Evolutionary conservation across 73 alveolate species (phyloP), one percentile per base, ranked within the genome.

Genomic region (Symbiodinium pilosum): DNA sequence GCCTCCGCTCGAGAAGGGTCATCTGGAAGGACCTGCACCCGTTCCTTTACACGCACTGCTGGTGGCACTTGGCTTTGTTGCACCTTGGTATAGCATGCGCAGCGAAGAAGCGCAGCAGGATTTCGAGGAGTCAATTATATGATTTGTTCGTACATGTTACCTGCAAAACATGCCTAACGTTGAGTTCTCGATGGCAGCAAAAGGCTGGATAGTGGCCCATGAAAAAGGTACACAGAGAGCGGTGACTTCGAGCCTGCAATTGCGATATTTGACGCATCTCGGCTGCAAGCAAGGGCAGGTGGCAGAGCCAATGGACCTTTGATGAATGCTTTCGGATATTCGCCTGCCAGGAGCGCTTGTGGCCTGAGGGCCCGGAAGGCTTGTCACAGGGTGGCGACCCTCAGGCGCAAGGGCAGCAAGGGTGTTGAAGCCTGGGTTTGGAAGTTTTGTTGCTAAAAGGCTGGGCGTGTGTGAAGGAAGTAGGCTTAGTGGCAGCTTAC

Each of bases 41-140:
- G 9, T 93, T 93, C 38, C 68, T 93, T 43, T 93, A 93, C 92
- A 93, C 98, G 1, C 98, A 93, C 71, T 75, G 92, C 68, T 93
- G 98, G 98, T 93, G 98, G 98, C 98, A 93, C 84, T 68, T 93
- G 68, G 81, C 98, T 40, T 84, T 93, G 2, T 81, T 93, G 98
- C 52, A 4, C 68, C 92, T 73, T 42, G 68, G 87, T 43, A 8
- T 38, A 26, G 18, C 34, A 6, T 47, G 21, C 6, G 59, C 59
- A 47, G 59, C 59, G 59, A 47, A 14, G 14, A 47, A 47, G 14
- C 14, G 59, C 14, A 14, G 59, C 14, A n/a, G n/a, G n/a, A 14
- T 9, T 47, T 47, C 59, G 59, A 47, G 59, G 21, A 47, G 59
- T 14, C 59, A n/a, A n/a, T n/a, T n/a, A n/a, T n/a, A n/a, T n/a